These are phyloP conservation scores for Wallacemonas sp. DNA, from an alignment of 208 protist species.

Conservation along the genomic window DNA sequence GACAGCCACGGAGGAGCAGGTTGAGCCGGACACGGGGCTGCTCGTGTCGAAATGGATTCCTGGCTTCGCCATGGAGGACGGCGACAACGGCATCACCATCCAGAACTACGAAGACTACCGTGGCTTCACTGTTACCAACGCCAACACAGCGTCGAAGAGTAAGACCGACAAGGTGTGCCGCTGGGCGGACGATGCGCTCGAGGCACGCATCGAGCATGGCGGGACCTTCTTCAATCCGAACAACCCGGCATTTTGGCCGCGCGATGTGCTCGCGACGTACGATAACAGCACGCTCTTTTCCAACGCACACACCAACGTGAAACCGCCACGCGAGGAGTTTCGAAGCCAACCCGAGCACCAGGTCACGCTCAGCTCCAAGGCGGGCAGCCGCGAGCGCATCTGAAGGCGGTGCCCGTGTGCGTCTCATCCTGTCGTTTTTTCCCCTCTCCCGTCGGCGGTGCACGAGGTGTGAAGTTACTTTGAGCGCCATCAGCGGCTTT, in stretches of 20 bases:
- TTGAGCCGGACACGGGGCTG: slow-evolving; percentile 1
- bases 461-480: slow-evolving; percentile 1
- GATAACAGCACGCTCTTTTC: slow-evolving; percentile 20
- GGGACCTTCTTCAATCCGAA: slow-evolving; percentile 57
- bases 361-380: not conserved
- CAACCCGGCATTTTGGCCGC: slow-evolving; percentile 42
- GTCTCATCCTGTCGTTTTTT: too few species aligned
- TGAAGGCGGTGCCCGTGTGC: too few species aligned
- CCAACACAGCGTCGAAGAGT: slow-evolving; percentile 35
- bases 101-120: slow-evolving; percentile 60
- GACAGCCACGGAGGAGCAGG: not conserved
- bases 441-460: too few species aligned
- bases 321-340: not conserved
- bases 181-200: slow-evolving; percentile 59
- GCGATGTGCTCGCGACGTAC: slow-evolving; percentile 33
- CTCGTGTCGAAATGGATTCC: slow-evolving; percentile 10
- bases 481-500: too few species aligned
- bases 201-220: slow-evolving; percentile 33
- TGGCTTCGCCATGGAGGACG: slow-evolving; percentile 30
- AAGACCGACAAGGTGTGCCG: slow-evolving; percentile 67
- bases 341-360: not conserved
- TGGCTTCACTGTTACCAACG: slow-evolving; percentile 38
- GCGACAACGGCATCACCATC: slow-evolving; percentile 22
- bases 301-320: slow-evolving; percentile 8
- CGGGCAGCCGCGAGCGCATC: not conserved